These are phyloP conservation scores for Kluyveromyces siamensis DNA, from an alignment of 805 yeast species.

Conservation along the genomic window DNA sequence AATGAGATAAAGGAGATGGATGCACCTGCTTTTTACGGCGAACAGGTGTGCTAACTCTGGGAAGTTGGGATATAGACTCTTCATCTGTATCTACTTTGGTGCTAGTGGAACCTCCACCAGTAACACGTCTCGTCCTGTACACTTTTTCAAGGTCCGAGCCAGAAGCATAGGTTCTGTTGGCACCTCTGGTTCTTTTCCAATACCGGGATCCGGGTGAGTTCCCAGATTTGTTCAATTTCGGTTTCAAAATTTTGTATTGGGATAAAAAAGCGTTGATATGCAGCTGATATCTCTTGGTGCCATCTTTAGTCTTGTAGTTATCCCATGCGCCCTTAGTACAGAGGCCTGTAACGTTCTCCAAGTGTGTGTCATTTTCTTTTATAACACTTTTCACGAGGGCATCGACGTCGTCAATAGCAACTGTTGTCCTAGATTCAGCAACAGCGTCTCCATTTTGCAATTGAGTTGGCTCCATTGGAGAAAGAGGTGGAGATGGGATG, in stretches of 20 bases:
- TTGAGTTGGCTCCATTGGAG: conserved; percentile 15
- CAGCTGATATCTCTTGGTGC: conserved; percentile 5
- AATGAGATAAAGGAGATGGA: conserved; percentile 24
- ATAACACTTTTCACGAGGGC: background rate
- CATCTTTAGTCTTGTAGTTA: background rate
- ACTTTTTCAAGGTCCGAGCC: conserved; percentile 10
- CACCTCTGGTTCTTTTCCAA: background rate
- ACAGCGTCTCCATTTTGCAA: background rate
- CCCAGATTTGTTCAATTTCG: background rate
- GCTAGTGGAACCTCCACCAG: conserved; percentile 1
- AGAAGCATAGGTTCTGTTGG: conserved; percentile 3
- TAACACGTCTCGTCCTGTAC: conserved; percentile 15
- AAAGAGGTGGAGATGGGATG: conserved; percentile 28
- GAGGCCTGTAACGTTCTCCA: conserved; percentile 4
- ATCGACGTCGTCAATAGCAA: background rate
- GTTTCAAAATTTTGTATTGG: conserved; percentile 12
- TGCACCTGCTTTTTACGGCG: conserved; percentile 12
- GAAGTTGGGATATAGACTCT: conserved; percentile 5
- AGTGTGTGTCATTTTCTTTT: background rate
- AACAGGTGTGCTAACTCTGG: conserved; percentile 20
- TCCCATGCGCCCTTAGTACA: conserved; percentile 16
- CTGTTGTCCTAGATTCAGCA: background rate
- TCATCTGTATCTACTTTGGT: conserved; percentile 4
- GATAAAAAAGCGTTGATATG: conserved; percentile 13
- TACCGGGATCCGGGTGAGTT: background rate